Evolutionary conservation across 176 grass and related monocot genomes (phyloP), one percentile per base, ranked within the genome.

Genomic region (Zoysia pacifica): DNA sequence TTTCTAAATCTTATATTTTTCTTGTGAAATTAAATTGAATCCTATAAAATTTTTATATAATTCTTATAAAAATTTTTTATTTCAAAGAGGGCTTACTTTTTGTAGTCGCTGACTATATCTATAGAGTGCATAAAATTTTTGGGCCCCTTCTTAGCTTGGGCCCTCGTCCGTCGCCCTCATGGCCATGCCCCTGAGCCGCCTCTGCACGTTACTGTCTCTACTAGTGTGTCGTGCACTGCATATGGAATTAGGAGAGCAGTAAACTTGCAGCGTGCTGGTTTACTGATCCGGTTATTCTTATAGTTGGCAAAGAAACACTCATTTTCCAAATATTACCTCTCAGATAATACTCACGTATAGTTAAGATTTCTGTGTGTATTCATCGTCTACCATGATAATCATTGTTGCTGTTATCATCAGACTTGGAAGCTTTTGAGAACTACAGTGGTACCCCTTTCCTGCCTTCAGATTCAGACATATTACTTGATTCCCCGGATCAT

Each of bases 371-470:
- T 28, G 44, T 72, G 1, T 69, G 41, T 69, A 7, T 70, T 69
- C 19, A 6, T 12, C 12, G 9, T 9, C 49, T 42, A n/a, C 10
- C 15, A 8, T 46, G 35, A 40, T 67, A 55, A 77, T 72, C 49
- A 51, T 18, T 82, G 39, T 12, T 65, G 40, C 5, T 71, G 48
- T 83, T 79, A 0, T 47, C 64, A 73, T 62, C 81, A 97, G 94
- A 97, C 70, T 78, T 94, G 84, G 91, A 87, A 77, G 94, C 77
- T 59, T 79, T 97, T 42, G 94, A 93, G 79, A 91, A 97, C 68
- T 91, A 97, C 44, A 77, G 85, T 2, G 94, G 94, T 59, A 89
- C 94, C 59, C 94, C 91, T 52, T 97, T 97, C 84, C 87, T 97
- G 75, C 87, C 91, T 49, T 91, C 89, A 4, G 94, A 97, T 78